Evolutionary conservation across 176 grass and related monocot genomes (phyloP).

Genomic region (Pharus latifolius): DNA sequence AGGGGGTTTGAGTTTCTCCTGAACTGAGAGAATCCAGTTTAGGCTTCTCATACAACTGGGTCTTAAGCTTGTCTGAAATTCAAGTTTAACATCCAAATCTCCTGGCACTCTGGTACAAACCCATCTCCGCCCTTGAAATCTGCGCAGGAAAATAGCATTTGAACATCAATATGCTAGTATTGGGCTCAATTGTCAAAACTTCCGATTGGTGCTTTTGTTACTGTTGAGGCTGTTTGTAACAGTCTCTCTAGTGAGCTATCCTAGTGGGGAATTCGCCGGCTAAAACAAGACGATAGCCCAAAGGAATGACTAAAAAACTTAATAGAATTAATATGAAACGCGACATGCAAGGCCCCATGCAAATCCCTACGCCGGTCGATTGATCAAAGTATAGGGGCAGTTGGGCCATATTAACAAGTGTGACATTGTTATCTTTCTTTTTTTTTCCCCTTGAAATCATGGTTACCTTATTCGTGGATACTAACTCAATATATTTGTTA

Average conservation of each 20-base stretch:
- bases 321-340: too few species aligned
- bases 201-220: neutral
- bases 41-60: neutral
- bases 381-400: too few species aligned
- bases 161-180: neutral
- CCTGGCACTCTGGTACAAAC: neutral
- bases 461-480: neutral
- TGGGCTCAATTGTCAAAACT: neutral
- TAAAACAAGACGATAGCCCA: too few species aligned
- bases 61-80: neutral
- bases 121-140: neutral
- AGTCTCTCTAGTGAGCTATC: too few species aligned
- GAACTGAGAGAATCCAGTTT: neutral
- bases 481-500: slow-evolving; percentile 27
- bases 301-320: too few species aligned
- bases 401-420: too few species aligned
- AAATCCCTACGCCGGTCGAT: too few species aligned
- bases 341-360: too few species aligned
- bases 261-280: too few species aligned
- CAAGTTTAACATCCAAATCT: neutral
- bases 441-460: neutral
- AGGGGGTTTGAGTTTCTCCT: neutral
- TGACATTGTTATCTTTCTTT: neutral
- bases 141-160: neutral
- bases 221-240: neutral